Base-by-base conservation (phyloP, 1,284 basidiomycete species). In the Puccinia hordei region DNA sequence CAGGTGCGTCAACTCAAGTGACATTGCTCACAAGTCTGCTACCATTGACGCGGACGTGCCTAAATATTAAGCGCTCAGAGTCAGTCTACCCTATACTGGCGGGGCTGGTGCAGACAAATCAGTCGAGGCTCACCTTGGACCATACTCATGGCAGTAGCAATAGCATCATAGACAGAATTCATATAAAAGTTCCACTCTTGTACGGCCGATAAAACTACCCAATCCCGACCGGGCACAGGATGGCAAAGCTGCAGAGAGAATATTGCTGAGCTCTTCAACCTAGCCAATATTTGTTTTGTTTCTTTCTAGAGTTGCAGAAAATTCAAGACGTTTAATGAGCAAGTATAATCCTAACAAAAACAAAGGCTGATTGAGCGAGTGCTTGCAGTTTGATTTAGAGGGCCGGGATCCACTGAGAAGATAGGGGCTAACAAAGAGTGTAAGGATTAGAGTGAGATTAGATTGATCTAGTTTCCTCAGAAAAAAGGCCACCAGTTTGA, bases 151-250 rank as follows among this genome's bases (percentile, higher is more conserved):
- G 75, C 75, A 38, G 75, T 68, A 19, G 33, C 75, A n/a, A 78
- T 55, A 55, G 75, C 46, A 35, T 78, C 75, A 69, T 78, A 69
- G 17, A 78, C 30, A 6, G 75, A 78, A 46, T 78, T 78, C 10
- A 68, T 78, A 27, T 78, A 78, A 65, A 78, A 78, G 63, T 78
- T 78, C 75, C 75, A 78, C 41, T 78, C 75, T 69, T 78, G 75
- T n/a, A 78, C 61, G 51, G 75, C 75, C 9, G 75, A 78, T 30
- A 78, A 65, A 22, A 78, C 75, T 10, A 78, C 75, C 75, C 75
- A 78, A 57, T 78, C 75, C 24, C 75, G 63, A 27, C 75, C 75
- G 10, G 35, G 63, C 24, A 78, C 51, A 57, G 75, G 75, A 44
- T 78, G 65, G 51, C 75, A 78, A 24, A 78, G 44, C 75, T 78